Evolutionary conservation across 2,329 filamentous ascomycete genomes (phyloP), one percentile per base, ranked within the genome.

Genomic region (Colletotrichum caudatum): DNA sequence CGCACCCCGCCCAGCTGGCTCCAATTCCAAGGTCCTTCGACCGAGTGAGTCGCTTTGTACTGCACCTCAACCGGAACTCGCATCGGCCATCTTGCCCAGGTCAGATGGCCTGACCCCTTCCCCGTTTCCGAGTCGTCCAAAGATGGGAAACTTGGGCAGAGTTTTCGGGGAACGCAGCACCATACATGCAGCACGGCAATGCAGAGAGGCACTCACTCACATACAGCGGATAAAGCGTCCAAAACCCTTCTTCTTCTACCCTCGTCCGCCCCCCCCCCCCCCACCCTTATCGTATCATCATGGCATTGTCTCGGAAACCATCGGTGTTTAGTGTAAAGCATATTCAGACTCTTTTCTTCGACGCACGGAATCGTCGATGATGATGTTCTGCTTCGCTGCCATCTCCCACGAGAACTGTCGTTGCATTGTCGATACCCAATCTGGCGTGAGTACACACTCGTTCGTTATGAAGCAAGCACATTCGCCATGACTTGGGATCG

Each of bases 1-100:
- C 58, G 9, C 51, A 64, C 35, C 51, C 51, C 29, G 16, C 16
- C 37, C 29, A 57, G 58, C 23, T 26, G 26, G 26, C 56, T 68
- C 69, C 58, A 71, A 68, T 39, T 68, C 69, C 69, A 58, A 71
- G 58, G n/a, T 48, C n/a, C 37, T 53, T 68, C 51, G 69, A 62
- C 51, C 64, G 69, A 71, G 51, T 62, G 64, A 71, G 58, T 62
- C 58, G 62, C 61, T 35, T 48, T 37, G 23, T 16, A 44, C 35
- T 37, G 23, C 50, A 48, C 69, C 26, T 44, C 68, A 33, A 51
- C 41, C 53, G 46, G 64, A 41, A 39, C 64, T 71, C 69, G 69
- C 69, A 71, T 71, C 64, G 69, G 69, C 58, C 64, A n/a, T 68
- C 59, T 59, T 41, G 37, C 51, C 33, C 39, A 46, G 37, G 63